A percentile compares a stretch with the other conserved stretches of the same genome.
These are phyloP conservation scores for Suillus subaureus DNA, from an alignment of 768 basidiomycete species.

Conservation along the genomic window DNA sequence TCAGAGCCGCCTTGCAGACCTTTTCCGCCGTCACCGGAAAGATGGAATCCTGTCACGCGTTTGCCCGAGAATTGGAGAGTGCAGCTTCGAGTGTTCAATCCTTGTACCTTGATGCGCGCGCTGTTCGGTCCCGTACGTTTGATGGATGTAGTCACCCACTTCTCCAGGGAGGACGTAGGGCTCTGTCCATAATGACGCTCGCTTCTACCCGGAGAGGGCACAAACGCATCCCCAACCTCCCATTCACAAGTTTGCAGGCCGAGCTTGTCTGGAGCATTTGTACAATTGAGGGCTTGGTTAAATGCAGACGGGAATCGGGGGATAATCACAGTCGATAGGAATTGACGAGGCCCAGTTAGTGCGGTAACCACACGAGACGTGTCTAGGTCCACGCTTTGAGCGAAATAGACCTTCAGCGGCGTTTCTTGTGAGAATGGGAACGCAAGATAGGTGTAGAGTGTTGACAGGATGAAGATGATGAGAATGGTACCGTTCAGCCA, in stretches of 20 bases:
- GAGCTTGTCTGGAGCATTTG: slow-evolving; percentile 21
- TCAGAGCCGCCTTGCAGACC: slow-evolving; percentile 47
- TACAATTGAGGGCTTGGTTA: slow-evolving; percentile 37
- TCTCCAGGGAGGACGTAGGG: neutral
- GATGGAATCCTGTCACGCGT: slow-evolving; percentile 44
- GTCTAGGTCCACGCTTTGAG: slow-evolving; percentile 55
- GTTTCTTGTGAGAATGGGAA: slow-evolving; percentile 65
- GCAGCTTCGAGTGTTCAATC: slow-evolving; percentile 66
- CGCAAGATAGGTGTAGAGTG: slow-evolving; percentile 43
- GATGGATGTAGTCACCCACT: slow-evolving; percentile 49
- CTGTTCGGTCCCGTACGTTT: slow-evolving; percentile 43
- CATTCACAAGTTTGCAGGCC: slow-evolving; percentile 54
- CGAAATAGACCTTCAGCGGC: slow-evolving; percentile 75
- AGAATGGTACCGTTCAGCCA: slow-evolving; percentile 39
- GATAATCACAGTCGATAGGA: slow-evolving; percentile 45
- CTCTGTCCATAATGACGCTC: slow-evolving; percentile 5
- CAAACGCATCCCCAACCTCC: slow-evolving; percentile 37
- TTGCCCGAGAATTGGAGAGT: slow-evolving; percentile 55
- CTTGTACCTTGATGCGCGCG: slow-evolving; percentile 53
- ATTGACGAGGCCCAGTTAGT: slow-evolving; percentile 47
- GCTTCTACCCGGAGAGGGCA: slow-evolving; percentile 41
- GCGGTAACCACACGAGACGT: slow-evolving; percentile 40
- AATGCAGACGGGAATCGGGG: slow-evolving; percentile 54
- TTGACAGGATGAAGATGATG: slow-evolving; percentile 45
- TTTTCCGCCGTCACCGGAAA: slow-evolving; percentile 37